These are phyloP conservation scores for Mortierella sp. DNA, from an alignment of 371 early-diverging fungal species.

Conservation along the genomic window DNA sequence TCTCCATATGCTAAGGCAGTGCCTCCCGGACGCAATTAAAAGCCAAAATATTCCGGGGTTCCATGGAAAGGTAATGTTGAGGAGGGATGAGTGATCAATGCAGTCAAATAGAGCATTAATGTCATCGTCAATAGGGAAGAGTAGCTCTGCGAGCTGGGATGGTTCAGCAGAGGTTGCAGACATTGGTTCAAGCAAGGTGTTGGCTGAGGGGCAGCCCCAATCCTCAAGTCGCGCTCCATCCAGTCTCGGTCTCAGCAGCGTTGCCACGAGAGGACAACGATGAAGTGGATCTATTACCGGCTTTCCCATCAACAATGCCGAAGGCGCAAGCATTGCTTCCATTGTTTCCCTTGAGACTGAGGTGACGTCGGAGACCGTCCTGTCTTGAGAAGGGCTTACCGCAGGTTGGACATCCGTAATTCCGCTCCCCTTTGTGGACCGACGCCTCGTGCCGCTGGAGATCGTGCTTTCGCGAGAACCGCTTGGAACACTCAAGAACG, in stretches of 20 bases:
- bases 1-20: too few species aligned
- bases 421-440: slow-evolving; percentile 66
- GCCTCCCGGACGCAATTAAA: too few species aligned
- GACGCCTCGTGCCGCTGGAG: slow-evolving; percentile 54
- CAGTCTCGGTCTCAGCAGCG: slow-evolving; percentile 9
- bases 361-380: slow-evolving; percentile 73
- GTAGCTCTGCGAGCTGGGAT: background rate
- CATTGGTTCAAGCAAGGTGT: slow-evolving; percentile 3
- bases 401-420: slow-evolving; percentile 66
- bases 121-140: slow-evolving; percentile 12
- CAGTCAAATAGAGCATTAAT: slow-evolving; percentile 1
- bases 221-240: slow-evolving; percentile 22
- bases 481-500: slow-evolving; percentile 24
- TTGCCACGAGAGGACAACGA: background rate
- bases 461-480: slow-evolving; percentile 59
- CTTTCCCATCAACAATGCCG: background rate
- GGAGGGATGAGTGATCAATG: slow-evolving; percentile 17
- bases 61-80: slow-evolving; percentile 19
- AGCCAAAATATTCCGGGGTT: slow-evolving; percentile 33
- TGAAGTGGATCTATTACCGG: background rate
- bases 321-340: slow-evolving; percentile 15
- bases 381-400: slow-evolving; percentile 71
- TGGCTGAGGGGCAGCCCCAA: slow-evolving; percentile 11
- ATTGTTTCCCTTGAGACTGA: slow-evolving; percentile 59
- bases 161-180: slow-evolving; percentile 3